phyloP scores from a whole-genome alignment of 2,329 filamentous ascomycete genomes.

The Cytospora piceicola region DNA sequence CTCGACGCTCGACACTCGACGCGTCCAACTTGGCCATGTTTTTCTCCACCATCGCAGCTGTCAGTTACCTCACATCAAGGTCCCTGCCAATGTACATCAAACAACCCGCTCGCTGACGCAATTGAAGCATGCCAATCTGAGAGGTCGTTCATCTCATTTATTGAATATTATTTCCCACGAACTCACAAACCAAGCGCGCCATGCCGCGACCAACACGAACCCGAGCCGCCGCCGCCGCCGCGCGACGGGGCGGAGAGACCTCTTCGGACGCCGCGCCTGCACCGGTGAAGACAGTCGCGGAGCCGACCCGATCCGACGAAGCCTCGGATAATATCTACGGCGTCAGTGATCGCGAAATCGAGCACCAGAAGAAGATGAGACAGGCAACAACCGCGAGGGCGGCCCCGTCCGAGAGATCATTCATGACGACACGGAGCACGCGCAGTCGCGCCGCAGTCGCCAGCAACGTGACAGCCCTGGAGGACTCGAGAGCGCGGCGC shows the following conservation, averaged over 20 bases:
- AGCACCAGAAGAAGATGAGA: constrained; percentile 28
- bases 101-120: constrained; percentile 24
- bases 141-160: constrained; percentile 2
- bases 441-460: constrained; percentile 1
- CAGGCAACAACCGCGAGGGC: constrained; percentile 32
- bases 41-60: constrained; percentile 29
- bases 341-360: constrained; percentile 42
- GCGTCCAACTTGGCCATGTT: constrained; percentile 25
- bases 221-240: constrained; percentile 36
- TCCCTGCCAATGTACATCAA: constrained; percentile 10
- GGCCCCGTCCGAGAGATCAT: constrained; percentile 25
- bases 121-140: neutral
- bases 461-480: constrained; percentile 33
- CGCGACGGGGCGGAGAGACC: constrained; percentile 27
- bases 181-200: constrained; percentile 6
- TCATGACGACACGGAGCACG: constrained; percentile 19
- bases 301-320: constrained; percentile 25
- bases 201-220: constrained; percentile 42
- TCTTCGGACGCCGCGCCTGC: constrained; percentile 30
- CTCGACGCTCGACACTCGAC: constrained; percentile 7
- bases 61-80: constrained; percentile 12
- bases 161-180: constrained; percentile 1
- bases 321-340: constrained; percentile 38
- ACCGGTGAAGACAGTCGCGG: constrained; percentile 19
- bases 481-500: constrained; percentile 37